Conservation (phyloP, 495 filamentous ascomycete species). For the Podospora anserina region DNA sequence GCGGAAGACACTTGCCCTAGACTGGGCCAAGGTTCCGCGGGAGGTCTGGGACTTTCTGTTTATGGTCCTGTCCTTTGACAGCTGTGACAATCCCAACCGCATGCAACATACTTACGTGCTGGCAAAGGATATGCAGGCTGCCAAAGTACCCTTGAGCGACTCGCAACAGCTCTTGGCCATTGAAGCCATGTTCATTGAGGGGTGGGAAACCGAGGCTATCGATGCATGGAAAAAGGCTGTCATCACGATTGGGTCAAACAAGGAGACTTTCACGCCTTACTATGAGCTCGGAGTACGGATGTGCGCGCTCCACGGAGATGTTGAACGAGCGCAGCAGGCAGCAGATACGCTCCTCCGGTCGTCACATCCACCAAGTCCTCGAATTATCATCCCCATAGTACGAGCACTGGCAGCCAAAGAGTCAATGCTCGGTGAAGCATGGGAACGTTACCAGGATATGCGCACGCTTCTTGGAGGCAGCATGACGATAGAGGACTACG, state of each 20-base stretch:
- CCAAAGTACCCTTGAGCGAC: slow-evolving; percentile 50
- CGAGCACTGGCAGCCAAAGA: slow-evolving; percentile 40
- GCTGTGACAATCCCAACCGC: slow-evolving; percentile 47
- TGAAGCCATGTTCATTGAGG: slow-evolving; percentile 59
- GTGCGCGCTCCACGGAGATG: slow-evolving; percentile 56
- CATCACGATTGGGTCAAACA: slow-evolving; percentile 49
- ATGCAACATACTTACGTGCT: slow-evolving; percentile 59
- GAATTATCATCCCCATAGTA: slow-evolving; percentile 67
- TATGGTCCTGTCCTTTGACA: slow-evolving; percentile 41
- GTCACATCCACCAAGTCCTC: slow-evolving; percentile 46
- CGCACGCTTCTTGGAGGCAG: slow-evolving; percentile 54
- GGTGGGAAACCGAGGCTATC: slow-evolving; percentile 57
- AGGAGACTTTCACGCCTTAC: slow-evolving; percentile 54
- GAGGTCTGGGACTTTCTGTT: slow-evolving; percentile 57
- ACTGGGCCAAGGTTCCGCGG: slow-evolving; percentile 46
- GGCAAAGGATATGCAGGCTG: slow-evolving; percentile 57
- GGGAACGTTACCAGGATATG: slow-evolving; percentile 63
- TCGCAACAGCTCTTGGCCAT: slow-evolving; percentile 63
- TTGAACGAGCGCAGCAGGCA: slow-evolving; percentile 61
- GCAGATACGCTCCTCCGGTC: slow-evolving; percentile 56
- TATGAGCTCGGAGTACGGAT: slow-evolving; percentile 69
- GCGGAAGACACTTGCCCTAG: slow-evolving; percentile 42
- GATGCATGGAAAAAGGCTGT: slow-evolving; percentile 62
- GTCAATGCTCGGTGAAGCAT: slow-evolving; percentile 51
- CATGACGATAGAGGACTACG: slow-evolving; percentile 74